Evolutionary conservation across 805 yeast species (phyloP), one percentile per base, ranked within the genome.

Genomic region (Schizosaccharomyces japonicus): DNA sequence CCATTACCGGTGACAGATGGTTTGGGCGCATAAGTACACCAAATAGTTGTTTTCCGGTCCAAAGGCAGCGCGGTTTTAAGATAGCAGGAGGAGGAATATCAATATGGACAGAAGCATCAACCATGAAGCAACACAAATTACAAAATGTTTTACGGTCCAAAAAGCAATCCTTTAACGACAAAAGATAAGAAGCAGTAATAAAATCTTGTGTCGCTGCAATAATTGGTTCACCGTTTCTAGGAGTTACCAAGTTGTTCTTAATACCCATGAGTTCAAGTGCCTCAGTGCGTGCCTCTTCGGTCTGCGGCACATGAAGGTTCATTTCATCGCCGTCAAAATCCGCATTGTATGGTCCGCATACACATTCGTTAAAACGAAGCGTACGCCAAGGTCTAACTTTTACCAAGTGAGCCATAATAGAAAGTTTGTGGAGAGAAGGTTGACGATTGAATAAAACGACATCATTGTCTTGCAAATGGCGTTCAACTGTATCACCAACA

Each of bases 181-280:
- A 81, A 57, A 90, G 68, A 60, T 78, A 90, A 0, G 95, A 83
- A 17, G 96, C 98, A 4, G 96, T 85, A 57, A 90, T 90, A 68
- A 90, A 90, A 73, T 90, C 99, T 68, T 90, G 99, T 0, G 98
- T 90, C 6, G 99, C 99, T 0, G 98, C 99, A 70, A 90, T 90
- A 56, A 90, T 90, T 0, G 99, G 99, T 58, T 92, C 98, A 56
- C 99, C 99, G 29, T 94, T 81, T 58, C 85, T 82, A 7, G 99
- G 99, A 1, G 98, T 90, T 55, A 90, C 70, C 52, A 90, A 67
- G 60, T 90, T 90, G 59, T 85, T 80, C 57, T 90, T 90, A 39
- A 90, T 98, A 48, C 96, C 98, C 99, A 90, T 90, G 58, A 90
- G 69, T 57, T 80, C 81, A 63, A 87, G 83, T n/a, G 98, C 98